Evolutionary conservation across 2,329 filamentous ascomycete species (phyloP).

Genomic region (Pseudocercospora cruenta): DNA sequence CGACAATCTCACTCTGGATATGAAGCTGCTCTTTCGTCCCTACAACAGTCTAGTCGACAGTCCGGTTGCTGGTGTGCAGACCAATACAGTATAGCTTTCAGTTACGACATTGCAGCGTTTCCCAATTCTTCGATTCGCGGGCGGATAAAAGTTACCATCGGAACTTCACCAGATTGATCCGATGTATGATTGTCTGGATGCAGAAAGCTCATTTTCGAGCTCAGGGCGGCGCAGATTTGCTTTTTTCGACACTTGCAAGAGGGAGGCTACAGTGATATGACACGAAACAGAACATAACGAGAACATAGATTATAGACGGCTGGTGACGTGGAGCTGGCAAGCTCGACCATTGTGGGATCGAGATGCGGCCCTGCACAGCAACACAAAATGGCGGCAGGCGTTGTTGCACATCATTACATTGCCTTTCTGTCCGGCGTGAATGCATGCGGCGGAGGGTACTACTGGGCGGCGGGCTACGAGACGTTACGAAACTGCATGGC

Average conservation of each 20-base stretch:
- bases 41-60: slow-evolving; percentile 44
- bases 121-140: slow-evolving; percentile 13
- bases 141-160: slow-evolving; percentile 17
- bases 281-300: slow-evolving; percentile 26
- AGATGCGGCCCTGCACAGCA: slow-evolving; percentile 24
- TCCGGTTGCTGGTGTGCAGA: slow-evolving; percentile 39
- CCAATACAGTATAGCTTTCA: slow-evolving; percentile 27
- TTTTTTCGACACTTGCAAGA: slow-evolving; percentile 8
- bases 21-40: slow-evolving; percentile 71
- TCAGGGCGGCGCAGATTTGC: slow-evolving; percentile 10
- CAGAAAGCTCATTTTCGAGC: slow-evolving; percentile 2
- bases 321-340: slow-evolving; percentile 25
- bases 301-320: slow-evolving; percentile 28
- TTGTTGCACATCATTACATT: slow-evolving; percentile 3
- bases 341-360: slow-evolving; percentile 9
- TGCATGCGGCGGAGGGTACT: neutral
- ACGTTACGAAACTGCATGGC: slow-evolving; percentile 15
- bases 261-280: slow-evolving; percentile 22
- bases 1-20: slow-evolving; percentile 67
- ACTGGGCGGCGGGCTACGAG: slow-evolving; percentile 12
- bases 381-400: slow-evolving; percentile 16
- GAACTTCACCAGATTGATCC: slow-evolving; percentile 3
- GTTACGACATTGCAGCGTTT: slow-evolving; percentile 2
- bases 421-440: neutral
- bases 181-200: slow-evolving; percentile 1